Evolutionary conservation across 805 yeast genomes (phyloP).

Genomic region (Kuraishia hungarica): DNA sequence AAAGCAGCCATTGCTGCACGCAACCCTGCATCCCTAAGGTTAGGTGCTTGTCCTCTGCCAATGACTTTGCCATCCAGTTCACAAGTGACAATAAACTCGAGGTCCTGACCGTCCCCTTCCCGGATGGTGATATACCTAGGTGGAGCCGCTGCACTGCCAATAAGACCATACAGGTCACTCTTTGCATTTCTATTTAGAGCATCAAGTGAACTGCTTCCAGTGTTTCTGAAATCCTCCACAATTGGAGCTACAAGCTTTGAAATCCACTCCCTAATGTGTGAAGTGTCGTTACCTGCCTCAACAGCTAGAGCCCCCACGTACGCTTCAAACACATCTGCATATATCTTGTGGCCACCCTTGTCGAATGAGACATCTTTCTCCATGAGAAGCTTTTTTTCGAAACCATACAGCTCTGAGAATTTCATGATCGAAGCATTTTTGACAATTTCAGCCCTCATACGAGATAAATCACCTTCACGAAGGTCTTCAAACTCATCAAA

Average conservation of each 20-base stretch:
- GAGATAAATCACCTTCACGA: conserved; percentile 75
- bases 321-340: conserved; percentile 91
- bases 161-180: conserved; percentile 62
- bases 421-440: conserved; percentile 64
- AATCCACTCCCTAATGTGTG: conserved; percentile 50
- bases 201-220: conserved; percentile 15
- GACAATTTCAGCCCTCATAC: conserved; percentile 60
- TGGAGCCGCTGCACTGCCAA: conserved; percentile 65
- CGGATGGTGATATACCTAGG: conserved; percentile 47
- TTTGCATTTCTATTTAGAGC: conserved; percentile 63
- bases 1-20: conserved; percentile 21
- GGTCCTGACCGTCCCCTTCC: conserved; percentile 30
- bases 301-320: conserved; percentile 78
- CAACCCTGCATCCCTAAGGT: conserved; percentile 2
- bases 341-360: conserved; percentile 56
- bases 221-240: conserved; percentile 23
- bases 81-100: conserved; percentile 57
- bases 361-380: conserved; percentile 33
- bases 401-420: conserved; percentile 62
- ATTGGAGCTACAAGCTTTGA: conserved; percentile 39
- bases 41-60: conserved; percentile 2
- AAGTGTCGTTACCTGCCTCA: conserved; percentile 42
- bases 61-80: conserved; percentile 8
- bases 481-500: conserved; percentile 59
- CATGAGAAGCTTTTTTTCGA: conserved; percentile 47